Base-by-base conservation (phyloP, 83 land plant species). In the Isoetes engelmannii region DNA sequence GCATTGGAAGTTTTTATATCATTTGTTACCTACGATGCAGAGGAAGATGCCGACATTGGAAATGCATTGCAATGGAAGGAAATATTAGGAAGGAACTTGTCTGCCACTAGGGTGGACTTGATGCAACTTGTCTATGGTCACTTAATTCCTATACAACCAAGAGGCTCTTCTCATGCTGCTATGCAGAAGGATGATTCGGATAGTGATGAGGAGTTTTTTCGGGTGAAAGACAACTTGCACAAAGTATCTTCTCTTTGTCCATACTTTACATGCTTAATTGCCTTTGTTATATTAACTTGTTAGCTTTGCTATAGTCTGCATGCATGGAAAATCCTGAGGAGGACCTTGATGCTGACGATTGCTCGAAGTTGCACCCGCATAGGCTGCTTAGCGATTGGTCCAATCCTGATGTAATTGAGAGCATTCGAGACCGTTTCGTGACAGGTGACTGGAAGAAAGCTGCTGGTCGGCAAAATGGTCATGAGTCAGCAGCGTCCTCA, bases 371-470 rank as follows among this genome's bases (percentile, higher is more conserved):
- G 49, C 68, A 76, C 0, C 77, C 58, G 45, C 5, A 20, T 54
- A 50, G 45, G 37, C 66, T 69, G 55, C 61, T 72, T 15, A 83
- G 72, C 18, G 79, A 92, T 53, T 91, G 99, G 97, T 69, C 61
- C 58, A 69, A 81, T 57, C 73, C 67, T 56, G 87, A 85, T 12
- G 44, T 79, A 7, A 53, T 83, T 45, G 82, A 85, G 65, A 80
- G 79, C 44, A 81, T 95, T 57, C 90, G 97, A 67, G 85, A 95
- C 63, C 89, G 92, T 19, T 89, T 95, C 85, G 97, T 95, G 50
- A 92, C 99, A 54, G 97, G 97, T 44, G 91, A 86, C 61, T 91
- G 97, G 97, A 76, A 75, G 46, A 90, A 90, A 74, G 91, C 86
- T 60, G 82, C 89, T 48, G 1, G 28, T 18, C 62, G 62, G 4